phyloP scores from a whole-genome alignment of 495 filamentous ascomycete genomes.

The Podospora fimiseda region DNA sequence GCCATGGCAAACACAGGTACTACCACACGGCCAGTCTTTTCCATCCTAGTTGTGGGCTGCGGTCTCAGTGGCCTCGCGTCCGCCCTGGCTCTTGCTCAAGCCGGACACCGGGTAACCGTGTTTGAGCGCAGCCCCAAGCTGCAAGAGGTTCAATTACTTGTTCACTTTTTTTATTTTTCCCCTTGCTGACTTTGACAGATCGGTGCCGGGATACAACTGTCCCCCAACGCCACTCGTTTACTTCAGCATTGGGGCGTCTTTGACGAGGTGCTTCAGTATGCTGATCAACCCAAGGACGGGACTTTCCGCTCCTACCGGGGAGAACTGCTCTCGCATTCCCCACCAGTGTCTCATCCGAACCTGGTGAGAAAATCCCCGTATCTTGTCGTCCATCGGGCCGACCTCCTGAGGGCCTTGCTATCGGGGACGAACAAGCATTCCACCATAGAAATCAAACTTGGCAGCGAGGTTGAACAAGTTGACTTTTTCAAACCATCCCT shows the following conservation, averaged over 20 bases:
- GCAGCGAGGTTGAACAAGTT: conserved; percentile 25
- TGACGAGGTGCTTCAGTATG: conserved; percentile 15
- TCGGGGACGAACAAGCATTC: conserved; percentile 45
- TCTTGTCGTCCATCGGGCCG: conserved; percentile 51
- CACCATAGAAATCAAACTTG: conserved; percentile 35
- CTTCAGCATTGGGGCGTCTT: conserved; percentile 36
- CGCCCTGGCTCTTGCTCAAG: conserved; percentile 49
- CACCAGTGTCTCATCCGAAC: conserved; percentile 28
- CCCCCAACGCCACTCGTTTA: conserved; percentile 45
- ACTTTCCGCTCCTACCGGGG: conserved; percentile 5
- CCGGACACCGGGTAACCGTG: conserved; percentile 55
- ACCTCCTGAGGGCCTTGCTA: conserved; percentile 46
- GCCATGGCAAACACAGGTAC: conserved; percentile 4
- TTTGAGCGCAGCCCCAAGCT: conserved; percentile 53
- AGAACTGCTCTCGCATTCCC: conserved; percentile 26
- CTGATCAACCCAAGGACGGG: conserved; percentile 15
- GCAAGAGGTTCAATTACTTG: conserved; percentile 36
- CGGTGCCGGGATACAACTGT: conserved; percentile 53
- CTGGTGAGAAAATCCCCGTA: conserved; percentile 30
- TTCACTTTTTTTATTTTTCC: not conserved
- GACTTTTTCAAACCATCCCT: conserved; percentile 25
- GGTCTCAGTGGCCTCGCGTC: conserved; percentile 58
- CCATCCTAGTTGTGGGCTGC: conserved; percentile 47
- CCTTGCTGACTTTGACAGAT: conserved; percentile 6
- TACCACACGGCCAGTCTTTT: conserved; percentile 3